Base-by-base conservation (phyloP, 2,329 filamentous ascomycete species). In the Ascochyta viciae-villosae region DNA sequence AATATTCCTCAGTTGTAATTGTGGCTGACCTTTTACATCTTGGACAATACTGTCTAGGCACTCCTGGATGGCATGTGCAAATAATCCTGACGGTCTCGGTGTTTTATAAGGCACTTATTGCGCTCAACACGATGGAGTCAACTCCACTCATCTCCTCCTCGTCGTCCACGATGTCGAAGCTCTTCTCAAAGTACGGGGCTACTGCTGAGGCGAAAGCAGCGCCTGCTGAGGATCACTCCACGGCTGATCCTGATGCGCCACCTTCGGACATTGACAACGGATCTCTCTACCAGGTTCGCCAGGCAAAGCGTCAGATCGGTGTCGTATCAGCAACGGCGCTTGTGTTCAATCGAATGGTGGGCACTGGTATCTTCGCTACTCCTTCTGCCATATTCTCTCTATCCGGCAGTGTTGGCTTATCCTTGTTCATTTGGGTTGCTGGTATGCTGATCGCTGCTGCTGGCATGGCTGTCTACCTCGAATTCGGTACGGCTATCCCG, bases 341-440 rank as follows among this genome's bases (percentile, higher is more conserved):
- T 54, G 86, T 88, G 70, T 83, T 87, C 72, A 87, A 87, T 76
- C 83, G 85, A 54, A 85, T 88, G 76, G 84, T 89, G 53, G 86
- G 87, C 38, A 88, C 85, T 10, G 86, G 87, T 59, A 88, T 89
- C 73, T 89, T 88, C 63, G 84, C 86, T 1, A 88, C 86, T 0
- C 86, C 86, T 0, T 81, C 81, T 38, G 78, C 81, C 37, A 87
- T 89, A 60, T 77, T 88, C 47, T 65, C 74, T 2, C 79, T 85
- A 0, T 83, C 80, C 8, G 86, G 86, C 54, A 86, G 83, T 55
- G 81, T 87, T n/a, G 87, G 86, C 3, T 78, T 88, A 0, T 79
- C 85, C 0, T 78, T 89, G 22, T 80, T 88, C 61, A 82, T 89
- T 61, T 89, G 87, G 87, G 78, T 88, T 1, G 78, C 78, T 1